A percentile compares a stretch with the other conserved stretches of the same genome.
phyloP scores from a whole-genome alignment of 129 eudicot species.

The Sambucus nigra region DNA sequence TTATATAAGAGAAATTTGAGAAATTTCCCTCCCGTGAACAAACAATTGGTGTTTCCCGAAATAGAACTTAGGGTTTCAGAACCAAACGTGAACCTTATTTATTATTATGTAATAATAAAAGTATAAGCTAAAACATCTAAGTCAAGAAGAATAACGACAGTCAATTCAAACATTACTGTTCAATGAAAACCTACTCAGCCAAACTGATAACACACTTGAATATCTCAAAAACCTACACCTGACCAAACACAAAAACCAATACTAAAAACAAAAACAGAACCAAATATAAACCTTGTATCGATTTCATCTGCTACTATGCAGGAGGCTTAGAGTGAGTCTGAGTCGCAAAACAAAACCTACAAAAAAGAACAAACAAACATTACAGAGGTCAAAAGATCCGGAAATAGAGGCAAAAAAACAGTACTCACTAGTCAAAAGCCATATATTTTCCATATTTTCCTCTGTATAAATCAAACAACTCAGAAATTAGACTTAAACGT shows the following conservation, averaged over 20 bases:
- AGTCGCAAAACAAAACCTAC: constrained; percentile 34
- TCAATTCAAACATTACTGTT: constrained; percentile 3
- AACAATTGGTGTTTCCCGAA: not conserved
- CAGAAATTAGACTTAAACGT: constrained; percentile 2
- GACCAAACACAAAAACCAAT: not conserved
- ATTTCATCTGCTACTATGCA: constrained; percentile 27
- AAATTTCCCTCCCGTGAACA: constrained; percentile 1
- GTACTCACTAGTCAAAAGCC: constrained; percentile 8
- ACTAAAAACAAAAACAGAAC: not conserved
- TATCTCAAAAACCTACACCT: not conserved
- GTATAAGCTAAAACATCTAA: not conserved
- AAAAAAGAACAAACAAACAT: constrained; percentile 22
- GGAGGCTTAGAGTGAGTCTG: constrained; percentile 25
- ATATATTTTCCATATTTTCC: constrained; percentile 13
- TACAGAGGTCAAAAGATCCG: constrained; percentile 42
- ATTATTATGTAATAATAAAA: not conserved
- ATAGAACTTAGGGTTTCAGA: not conserved
- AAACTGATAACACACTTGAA: not conserved
- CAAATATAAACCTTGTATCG: constrained; percentile 9
- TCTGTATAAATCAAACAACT: not conserved
- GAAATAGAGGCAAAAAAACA: constrained; percentile 29
- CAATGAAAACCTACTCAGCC: not conserved
- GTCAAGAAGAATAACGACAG: constrained; percentile 1
- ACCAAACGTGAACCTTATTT: not conserved
- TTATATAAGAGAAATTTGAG: not conserved